A percentile compares a stretch with the other conserved stretches of the same genome.
These are phyloP conservation scores for Filosporella fistucella DNA, from an alignment of 495 filamentous ascomycete species.

Conservation along the genomic window DNA sequence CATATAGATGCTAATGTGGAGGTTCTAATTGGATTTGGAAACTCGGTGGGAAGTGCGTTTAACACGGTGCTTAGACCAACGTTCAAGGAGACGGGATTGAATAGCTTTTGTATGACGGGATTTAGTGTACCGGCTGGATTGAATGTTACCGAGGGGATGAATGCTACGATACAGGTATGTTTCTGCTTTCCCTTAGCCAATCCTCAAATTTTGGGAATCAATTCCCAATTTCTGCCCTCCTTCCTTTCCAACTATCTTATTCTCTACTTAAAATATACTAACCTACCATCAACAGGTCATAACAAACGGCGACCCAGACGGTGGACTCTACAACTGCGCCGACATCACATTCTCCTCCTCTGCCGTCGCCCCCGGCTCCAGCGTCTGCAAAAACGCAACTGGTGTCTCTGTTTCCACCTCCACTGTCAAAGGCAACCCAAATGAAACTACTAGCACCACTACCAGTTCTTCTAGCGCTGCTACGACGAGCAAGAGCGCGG, in stretches of 20 bases:
- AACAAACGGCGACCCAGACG: constrained; percentile 43
- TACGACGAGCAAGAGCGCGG: constrained; percentile 1
- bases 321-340: constrained; percentile 55
- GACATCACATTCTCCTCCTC: constrained; percentile 52
- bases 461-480: not conserved
- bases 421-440: constrained; percentile 20
- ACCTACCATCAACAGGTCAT: no score
- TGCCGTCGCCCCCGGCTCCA: constrained; percentile 25
- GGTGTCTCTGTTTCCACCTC: constrained; percentile 35
- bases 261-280: no score
- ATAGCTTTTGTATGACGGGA: constrained; percentile 51
- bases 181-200: no score
- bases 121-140: constrained; percentile 31
- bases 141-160: constrained; percentile 27
- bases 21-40: constrained; percentile 52
- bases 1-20: constrained; percentile 50
- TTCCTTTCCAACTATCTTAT: no score
- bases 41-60: constrained; percentile 35
- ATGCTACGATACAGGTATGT: constrained; percentile 66
- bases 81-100: constrained; percentile 45
- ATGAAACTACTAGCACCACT: constrained; percentile 2
- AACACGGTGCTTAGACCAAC: constrained; percentile 47
- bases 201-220: no score
- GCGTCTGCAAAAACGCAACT: constrained; percentile 47
- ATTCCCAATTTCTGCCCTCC: no score